phyloP scores from a whole-genome alignment of 768 basidiomycete species.

The Rhizopogon rudus region DNA sequence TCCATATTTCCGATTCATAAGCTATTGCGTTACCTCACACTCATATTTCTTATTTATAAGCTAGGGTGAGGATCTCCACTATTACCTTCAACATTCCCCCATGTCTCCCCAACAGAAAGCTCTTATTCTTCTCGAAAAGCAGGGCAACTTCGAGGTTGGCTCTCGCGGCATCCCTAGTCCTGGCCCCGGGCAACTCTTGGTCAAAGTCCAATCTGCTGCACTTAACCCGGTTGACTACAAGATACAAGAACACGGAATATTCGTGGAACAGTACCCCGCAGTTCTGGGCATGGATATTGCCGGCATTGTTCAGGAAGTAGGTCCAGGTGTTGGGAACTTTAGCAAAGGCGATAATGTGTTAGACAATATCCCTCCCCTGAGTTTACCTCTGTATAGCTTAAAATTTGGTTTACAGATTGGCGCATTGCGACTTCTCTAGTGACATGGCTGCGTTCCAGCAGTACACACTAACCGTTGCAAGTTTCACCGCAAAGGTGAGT shows the following conservation, averaged over 20 bases:
- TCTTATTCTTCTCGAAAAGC: constrained; percentile 19
- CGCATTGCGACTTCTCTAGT: constrained; percentile 22
- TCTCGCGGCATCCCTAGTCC: constrained; percentile 26
- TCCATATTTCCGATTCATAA: no score
- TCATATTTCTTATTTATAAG: no score
- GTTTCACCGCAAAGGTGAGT: constrained; percentile 34
- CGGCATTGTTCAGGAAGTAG: constrained; percentile 35
- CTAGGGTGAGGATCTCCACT: no score
- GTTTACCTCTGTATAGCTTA: constrained; percentile 11
- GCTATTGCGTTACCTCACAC: neutral
- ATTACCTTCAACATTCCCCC: neutral
- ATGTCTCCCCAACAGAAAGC: constrained; percentile 28
- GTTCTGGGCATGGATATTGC: constrained; percentile 32
- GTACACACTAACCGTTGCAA: constrained; percentile 27
- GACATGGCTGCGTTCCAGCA: constrained; percentile 35
- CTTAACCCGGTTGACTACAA: constrained; percentile 46
- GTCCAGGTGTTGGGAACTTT: constrained; percentile 30
- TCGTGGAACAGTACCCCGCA: constrained; percentile 30
- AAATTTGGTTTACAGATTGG: constrained; percentile 23
- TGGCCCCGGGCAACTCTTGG: constrained; percentile 34
- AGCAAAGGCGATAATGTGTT: constrained; percentile 38
- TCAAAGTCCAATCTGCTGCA: constrained; percentile 33
- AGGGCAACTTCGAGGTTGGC: constrained; percentile 25
- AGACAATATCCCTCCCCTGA: constrained; percentile 1
- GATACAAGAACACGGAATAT: constrained; percentile 25